Evolutionary conservation across 2,329 filamentous ascomycete species (phyloP), one percentile per base, ranked within the genome.

Genomic region (Xylaria digitata): DNA sequence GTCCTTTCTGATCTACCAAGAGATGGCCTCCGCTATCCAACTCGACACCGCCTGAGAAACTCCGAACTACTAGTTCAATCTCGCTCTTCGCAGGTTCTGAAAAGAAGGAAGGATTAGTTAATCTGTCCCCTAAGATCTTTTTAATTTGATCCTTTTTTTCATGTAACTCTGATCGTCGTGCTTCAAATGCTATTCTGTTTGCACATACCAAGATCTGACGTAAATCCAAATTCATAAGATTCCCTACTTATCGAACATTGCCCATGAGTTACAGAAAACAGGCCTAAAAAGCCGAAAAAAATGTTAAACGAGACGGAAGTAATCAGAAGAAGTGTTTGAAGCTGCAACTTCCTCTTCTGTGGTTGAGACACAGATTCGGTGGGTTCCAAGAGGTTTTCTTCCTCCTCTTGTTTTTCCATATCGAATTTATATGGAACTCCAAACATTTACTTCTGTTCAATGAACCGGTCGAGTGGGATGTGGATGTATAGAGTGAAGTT

Each of bases 21-120:
- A 60, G 46, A 19, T 32, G 60, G 15, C 62, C 62, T 40, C 55
- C 56, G 17, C 8, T 30, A 32, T 65, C 42, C 8, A 65, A 17
- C 4, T 60, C n/a, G 17, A 65, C 56, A 17, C 62, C 62, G 19
- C 62, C 62, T 6, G 46, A 45, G 32, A 32, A 65, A 7, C 17
- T 40, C n/a, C 55, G 26, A 7, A n/a, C 26, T 11, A 60, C 32
- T 19, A 65, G 49, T 32, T 55, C 56, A 34, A 65, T 65, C 43
- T 61, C 53, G 23, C 19, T 34, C 23, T n/a, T 64, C 9, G 34
- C 54, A 13, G 61, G 54, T 45, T 45, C 61, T 64, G 30, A 5
- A 40, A 26, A 19, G 23, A 26, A 19, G 23, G 30, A 45, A 3
- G 6, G 13, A n/a, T 50, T 50, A 50, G 46, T 50, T 30, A 50